Base-by-base conservation (phyloP, 768 basidiomycete genomes). In the Suillus subluteus region DNA sequence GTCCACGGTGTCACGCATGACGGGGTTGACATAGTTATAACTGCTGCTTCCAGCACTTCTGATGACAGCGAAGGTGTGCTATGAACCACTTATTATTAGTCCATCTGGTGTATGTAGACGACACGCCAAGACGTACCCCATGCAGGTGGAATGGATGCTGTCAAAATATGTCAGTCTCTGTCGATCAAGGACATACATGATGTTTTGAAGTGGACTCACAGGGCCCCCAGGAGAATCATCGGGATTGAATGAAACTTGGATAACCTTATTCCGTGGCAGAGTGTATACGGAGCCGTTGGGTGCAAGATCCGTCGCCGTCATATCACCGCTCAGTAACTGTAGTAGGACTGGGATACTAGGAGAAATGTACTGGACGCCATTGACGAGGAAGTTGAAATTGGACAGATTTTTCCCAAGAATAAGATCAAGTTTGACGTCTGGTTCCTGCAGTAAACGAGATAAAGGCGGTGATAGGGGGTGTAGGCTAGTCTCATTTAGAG, bases 301-400 rank as follows among this genome's bases (percentile, higher is more conserved):
- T 6, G 81, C 76, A 26, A 86, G 72, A 16, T 75, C 73, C 18
- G 75, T 70, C 0, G 84, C 75, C 5, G 74, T 72, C 11, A 62
- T 62, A 0, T 76, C 70, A 6, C 84, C 84, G 59, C 80, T 83
- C 44, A 85, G 54, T 52, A 82, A 73, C 62, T 86, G 85, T 59
- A 86, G 70, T 5, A 86, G 72, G 2, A 85, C 83, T 2, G 85
- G 85, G 2, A 74, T 73, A 7, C 75, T 73, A 0, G 82, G 83
- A 12, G 80, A 74, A 23, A 59, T 35, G 62, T 81, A 84, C 2
- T 72, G 67, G 11, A 72, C 68, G 23, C 77, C 78, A 52, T 83
- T 83, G 18, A 81, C 72, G 6, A 56, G 73, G 26, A 52, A 52
- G 26, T 30, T 26, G 23, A 52, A 52, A 63, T 75, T 82, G 5